A percentile compares a stretch with the other conserved stretches of the same genome.
Evolutionary conservation across 2,329 filamentous ascomycete species (phyloP).

Genomic region (Cladophialophora immunda): DNA sequence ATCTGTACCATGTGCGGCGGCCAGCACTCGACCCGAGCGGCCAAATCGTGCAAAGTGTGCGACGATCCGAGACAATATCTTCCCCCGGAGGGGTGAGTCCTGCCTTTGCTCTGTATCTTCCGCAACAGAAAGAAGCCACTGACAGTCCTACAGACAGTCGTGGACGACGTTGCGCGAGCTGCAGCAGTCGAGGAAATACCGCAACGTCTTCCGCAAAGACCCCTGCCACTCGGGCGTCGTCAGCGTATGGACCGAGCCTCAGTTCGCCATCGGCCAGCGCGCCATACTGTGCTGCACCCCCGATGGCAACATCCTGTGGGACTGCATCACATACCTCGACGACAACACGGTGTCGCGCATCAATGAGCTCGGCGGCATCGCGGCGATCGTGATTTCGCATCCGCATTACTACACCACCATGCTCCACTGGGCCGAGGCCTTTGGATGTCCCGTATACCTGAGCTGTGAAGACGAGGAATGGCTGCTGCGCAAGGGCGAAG

Average conservation of each 20-base stretch:
- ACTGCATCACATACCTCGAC: conserved; percentile 76
- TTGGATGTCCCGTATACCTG: conserved; percentile 75
- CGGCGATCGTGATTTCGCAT: conserved; percentile 78
- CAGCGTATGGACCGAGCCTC: too few species aligned
- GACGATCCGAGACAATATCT: conserved; percentile 13
- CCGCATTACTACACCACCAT: conserved; percentile 85
- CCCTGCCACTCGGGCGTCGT: too few species aligned
- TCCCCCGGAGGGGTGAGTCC: conserved; percentile 9
- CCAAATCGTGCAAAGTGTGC: conserved; percentile 9
- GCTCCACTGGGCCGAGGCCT: conserved; percentile 74
- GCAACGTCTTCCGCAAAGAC: too few species aligned
- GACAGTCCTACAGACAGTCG: too few species aligned
- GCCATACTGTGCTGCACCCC: conserved; percentile 73
- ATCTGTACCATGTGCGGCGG: too few species aligned
- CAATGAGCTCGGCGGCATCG: conserved; percentile 68
- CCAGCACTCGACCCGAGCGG: conserved; percentile 9
- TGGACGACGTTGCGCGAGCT: too few species aligned
- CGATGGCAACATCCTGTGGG: conserved; percentile 79
- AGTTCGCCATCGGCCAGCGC: conserved; percentile 78
- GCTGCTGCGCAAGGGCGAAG: conserved; percentile 60
- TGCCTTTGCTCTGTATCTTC: too few species aligned
- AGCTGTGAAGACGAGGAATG: conserved; percentile 71
- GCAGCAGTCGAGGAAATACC: too few species aligned
- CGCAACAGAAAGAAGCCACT: too few species aligned
- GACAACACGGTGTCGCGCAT: conserved; percentile 67